Conservation (phyloP, 1,139 yeast species). For the Suhomyces choctaworum region DNA sequence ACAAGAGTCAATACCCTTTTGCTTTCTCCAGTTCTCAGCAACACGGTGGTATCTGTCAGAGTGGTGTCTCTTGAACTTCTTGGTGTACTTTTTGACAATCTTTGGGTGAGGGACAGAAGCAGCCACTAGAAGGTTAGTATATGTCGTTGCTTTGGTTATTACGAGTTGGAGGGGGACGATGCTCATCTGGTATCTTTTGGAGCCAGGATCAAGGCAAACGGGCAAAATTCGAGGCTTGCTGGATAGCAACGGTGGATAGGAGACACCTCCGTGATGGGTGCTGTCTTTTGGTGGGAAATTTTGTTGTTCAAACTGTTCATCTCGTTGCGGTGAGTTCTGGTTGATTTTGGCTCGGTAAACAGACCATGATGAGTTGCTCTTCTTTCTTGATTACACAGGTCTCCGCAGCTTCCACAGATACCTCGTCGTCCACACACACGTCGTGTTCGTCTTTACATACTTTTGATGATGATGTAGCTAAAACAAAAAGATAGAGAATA, state of each 20-base stretch:
- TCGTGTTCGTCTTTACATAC: slow-evolving; percentile 15
- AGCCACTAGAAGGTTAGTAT: slow-evolving; percentile 59
- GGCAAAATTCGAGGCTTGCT: not conserved
- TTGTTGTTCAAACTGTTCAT: no score
- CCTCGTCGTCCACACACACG: no score
- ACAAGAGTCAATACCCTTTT: slow-evolving; percentile 99
- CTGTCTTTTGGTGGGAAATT: no score
- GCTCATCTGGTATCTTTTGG: no score
- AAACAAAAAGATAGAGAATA: slow-evolving; percentile 13
- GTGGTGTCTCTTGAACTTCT: slow-evolving; percentile 99
- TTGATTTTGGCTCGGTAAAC: no score
- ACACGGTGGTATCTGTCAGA: slow-evolving; percentile 99
- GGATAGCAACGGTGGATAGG: no score
- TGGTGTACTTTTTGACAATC: slow-evolving; percentile 99
- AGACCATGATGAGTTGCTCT: no score
- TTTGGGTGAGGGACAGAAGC: slow-evolving; percentile 98
- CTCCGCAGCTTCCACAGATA: no score
- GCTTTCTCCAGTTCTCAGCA: slow-evolving; percentile 99
- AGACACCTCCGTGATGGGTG: no score
- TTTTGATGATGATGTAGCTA: slow-evolving; percentile 19
- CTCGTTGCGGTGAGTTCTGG: no score
- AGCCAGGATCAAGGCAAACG: not conserved
- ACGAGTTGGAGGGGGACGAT: not conserved
- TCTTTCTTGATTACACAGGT: no score
- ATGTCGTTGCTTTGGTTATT: no score